A percentile compares a stretch with the other conserved stretches of the same genome.
These are phyloP conservation scores for Metschnikowia lochheadii DNA, from an alignment of 805 yeast species.

Conservation along the genomic window DNA sequence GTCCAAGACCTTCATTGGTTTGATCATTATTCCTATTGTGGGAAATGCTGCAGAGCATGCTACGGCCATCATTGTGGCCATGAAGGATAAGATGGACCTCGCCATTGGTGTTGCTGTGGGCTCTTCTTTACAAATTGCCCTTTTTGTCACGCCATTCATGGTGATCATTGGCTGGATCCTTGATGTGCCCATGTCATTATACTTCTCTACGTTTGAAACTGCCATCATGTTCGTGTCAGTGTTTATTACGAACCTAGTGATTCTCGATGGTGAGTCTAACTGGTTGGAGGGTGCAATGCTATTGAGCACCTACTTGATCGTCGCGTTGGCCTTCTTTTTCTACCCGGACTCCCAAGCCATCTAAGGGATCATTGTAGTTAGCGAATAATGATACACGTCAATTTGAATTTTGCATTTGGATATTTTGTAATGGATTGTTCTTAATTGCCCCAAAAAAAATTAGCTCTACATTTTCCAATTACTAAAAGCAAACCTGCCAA, in stretches of 20 bases:
- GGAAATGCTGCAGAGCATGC: constrained; percentile 99
- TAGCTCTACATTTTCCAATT: too few species aligned
- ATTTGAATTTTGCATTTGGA: not conserved
- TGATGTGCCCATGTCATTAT: constrained; percentile 88
- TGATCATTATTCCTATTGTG: constrained; percentile 90
- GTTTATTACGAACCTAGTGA: constrained; percentile 78
- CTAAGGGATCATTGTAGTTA: not conserved
- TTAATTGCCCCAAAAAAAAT: not conserved
- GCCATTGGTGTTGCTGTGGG: constrained; percentile 98
- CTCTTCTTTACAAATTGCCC: constrained; percentile 89
- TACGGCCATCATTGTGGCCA: constrained; percentile 91
- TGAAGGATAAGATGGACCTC: constrained; percentile 94
- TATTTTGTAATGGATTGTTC: not conserved
- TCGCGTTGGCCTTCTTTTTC: constrained; percentile 85
- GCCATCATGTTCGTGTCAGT: constrained; percentile 88
- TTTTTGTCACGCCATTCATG: constrained; percentile 93
- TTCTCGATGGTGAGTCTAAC: constrained; percentile 90
- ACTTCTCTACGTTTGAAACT: constrained; percentile 90
- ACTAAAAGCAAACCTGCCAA: not conserved
- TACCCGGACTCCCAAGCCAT: constrained; percentile 61
- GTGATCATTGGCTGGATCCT: constrained; percentile 91
- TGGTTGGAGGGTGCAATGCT: constrained; percentile 97
- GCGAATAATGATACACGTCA: not conserved
- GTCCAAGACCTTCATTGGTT: constrained; percentile 92
- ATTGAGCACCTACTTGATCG: constrained; percentile 76